Percentiles rank a stretch among this genome's conserved stretches.
Evolutionary conservation across 1,284 basidiomycete species (phyloP).

Genomic region (Rhodotorula sp.): DNA sequence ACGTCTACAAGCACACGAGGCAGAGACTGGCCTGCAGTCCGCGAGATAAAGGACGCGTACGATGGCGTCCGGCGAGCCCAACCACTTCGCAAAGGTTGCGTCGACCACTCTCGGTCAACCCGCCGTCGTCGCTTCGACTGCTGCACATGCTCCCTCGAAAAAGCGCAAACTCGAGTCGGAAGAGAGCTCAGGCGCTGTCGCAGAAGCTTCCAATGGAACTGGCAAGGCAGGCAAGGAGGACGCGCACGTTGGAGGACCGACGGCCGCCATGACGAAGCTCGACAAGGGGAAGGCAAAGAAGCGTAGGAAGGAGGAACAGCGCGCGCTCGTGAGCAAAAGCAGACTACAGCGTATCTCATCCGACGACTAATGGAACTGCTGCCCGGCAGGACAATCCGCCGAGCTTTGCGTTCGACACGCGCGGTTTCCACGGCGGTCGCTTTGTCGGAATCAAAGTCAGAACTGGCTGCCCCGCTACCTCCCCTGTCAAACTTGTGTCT

Average conservation of each 20-base stretch:
- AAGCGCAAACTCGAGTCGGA: slow-evolving; percentile 25
- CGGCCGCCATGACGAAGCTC: slow-evolving; percentile 17
- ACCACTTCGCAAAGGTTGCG: slow-evolving; percentile 4
- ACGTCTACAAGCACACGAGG: no score
- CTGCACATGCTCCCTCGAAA: not conserved
- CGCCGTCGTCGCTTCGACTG: slow-evolving; percentile 7
- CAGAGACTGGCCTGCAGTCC: no score
- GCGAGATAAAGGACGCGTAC: no score
- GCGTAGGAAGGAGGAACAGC: slow-evolving; percentile 38
- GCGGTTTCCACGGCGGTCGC: slow-evolving; percentile 43
- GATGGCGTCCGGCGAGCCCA: not conserved
- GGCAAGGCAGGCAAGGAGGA: not conserved
- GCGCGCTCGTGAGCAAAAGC: slow-evolving; percentile 24
- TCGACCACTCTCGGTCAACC: slow-evolving; percentile 12
- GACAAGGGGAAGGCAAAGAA: slow-evolving; percentile 42
- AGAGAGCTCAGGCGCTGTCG: not conserved
- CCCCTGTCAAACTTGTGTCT: not conserved
- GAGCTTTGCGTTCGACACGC: slow-evolving; percentile 45
- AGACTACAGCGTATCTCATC: not conserved
- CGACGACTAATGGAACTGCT: not conserved
- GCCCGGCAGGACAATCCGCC: slow-evolving; percentile 37
- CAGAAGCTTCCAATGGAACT: not conserved
- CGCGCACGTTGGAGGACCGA: not conserved
- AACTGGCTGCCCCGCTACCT: not conserved
- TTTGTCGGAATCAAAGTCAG: slow-evolving; percentile 42